Evolutionary conservation across 129 eudicot species (phyloP).

Genomic region (Mikania micrantha): DNA sequence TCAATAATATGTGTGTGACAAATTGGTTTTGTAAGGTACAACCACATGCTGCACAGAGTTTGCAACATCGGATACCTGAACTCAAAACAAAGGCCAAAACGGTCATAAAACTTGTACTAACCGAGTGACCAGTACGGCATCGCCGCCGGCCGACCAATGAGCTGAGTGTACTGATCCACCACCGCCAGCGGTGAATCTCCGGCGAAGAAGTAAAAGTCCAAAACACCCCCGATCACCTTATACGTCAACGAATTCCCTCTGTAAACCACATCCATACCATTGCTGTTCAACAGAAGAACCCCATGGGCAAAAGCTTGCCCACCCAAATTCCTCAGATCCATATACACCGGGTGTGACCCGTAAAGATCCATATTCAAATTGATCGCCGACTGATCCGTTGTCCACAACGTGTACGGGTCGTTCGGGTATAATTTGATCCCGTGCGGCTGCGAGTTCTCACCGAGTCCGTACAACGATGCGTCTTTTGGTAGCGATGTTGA

Average conservation of each 20-base stretch:
- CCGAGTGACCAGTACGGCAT: constrained; percentile 99
- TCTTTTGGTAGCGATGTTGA: constrained; percentile 73
- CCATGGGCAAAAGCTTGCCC: constrained; percentile 66
- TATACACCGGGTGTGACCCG: constrained; percentile 95
- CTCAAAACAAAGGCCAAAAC: background rate
- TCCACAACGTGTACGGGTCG: constrained; percentile 86
- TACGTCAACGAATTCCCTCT: constrained; percentile 81
- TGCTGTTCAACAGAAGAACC: constrained; percentile 80
- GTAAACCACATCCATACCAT: constrained; percentile 98
- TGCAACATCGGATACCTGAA: constrained; percentile 20
- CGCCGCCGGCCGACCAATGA: constrained; percentile 92
- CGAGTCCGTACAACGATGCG: constrained; percentile 89
- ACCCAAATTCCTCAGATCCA: constrained; percentile 82
- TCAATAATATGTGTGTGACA: too few species aligned
- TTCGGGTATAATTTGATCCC: constrained; percentile 83
- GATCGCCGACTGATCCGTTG: constrained; percentile 81
- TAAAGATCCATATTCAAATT: constrained; percentile 76
- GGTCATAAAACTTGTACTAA: constrained; percentile 18
- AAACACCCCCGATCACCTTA: constrained; percentile 95
- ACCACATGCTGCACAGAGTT: background rate
- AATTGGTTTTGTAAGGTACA: constrained; percentile 22
- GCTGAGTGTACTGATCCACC: constrained; percentile 84
- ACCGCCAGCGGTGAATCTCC: constrained; percentile 83
- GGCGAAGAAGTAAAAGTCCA: constrained; percentile 92
- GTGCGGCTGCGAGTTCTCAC: constrained; percentile 91